Base-by-base conservation (phyloP, 2,329 filamentous ascomycete species). In the Microcyclospora tardicrescens region DNA sequence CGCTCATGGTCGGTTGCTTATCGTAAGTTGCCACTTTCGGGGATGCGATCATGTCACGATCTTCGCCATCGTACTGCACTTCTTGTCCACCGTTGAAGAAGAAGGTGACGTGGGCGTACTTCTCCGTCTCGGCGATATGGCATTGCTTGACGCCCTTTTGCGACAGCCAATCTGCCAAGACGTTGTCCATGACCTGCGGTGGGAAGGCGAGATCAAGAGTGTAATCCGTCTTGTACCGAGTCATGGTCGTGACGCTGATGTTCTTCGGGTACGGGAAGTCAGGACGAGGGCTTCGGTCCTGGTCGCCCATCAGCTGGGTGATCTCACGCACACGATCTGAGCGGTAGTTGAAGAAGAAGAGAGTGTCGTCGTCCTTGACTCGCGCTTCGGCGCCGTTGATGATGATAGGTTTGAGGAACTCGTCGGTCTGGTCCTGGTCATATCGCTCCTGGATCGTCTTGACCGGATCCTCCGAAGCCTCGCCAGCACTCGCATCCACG, bases 331-430 rank as follows among this genome's bases (percentile, higher is more conserved):
- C 89, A 62, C 91, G 87, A 62, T 98, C 91, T 41, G 91, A 96
- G 57, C 91, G 85, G 74, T 98, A 98, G 78, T 98, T 98, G 83
- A 98, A 98, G 77, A 96, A 96, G 76, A 96, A 96, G 55, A 96
- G 75, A 38, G 85, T 89, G 60, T 98, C 91, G 50, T 82, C 73
- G 58, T 96, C 86, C 70, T 94, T 78, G 59, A 98, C 79, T 53
- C 91, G 81, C 45, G 73, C 72, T 57, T 93, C 83, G 52, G 84
- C 75, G 53, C 89, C 91, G 48, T 85, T 84, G 44, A 96, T 73
- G 56, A 98, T 86, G 62, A 98, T 96, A 51, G 91, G 91, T 68
- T 93, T 95, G 52, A 98, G 69, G 75, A 98, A 98, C 72, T 98
- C 91, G 59, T 98, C 91, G 42, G 78, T 93, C 71, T 96, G 85